Conservation (phyloP, 1,139 yeast species). For the Geotrichum fermentans region DNA sequence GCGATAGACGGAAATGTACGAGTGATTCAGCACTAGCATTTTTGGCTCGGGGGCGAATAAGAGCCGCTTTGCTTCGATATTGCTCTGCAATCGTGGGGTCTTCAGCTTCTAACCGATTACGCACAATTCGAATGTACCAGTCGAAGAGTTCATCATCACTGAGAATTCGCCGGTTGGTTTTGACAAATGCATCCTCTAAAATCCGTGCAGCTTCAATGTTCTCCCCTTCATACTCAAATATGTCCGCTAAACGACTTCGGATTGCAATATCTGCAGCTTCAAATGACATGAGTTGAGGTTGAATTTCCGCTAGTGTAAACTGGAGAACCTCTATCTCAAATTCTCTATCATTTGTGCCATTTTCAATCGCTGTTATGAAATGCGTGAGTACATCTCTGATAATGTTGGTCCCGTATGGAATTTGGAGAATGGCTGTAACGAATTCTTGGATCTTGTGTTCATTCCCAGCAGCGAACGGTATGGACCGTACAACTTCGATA, state of each 20-base stretch:
- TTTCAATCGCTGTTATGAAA: neutral
- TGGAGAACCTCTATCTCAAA: slow-evolving; percentile 21
- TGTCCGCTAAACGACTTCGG: slow-evolving; percentile 31
- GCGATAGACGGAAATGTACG: slow-evolving; percentile 34
- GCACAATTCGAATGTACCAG: slow-evolving; percentile 32
- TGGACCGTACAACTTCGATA: neutral
- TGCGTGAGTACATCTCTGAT: slow-evolving; percentile 15
- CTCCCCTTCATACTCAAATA: slow-evolving; percentile 29
- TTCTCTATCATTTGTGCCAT: neutral
- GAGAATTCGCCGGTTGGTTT: slow-evolving; percentile 26
- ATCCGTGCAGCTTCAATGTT: slow-evolving; percentile 31
- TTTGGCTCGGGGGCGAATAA: slow-evolving; percentile 26
- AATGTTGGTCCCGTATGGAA: slow-evolving; percentile 19
- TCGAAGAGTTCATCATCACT: slow-evolving; percentile 31
- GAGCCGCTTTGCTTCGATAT: slow-evolving; percentile 33
- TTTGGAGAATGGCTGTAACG: slow-evolving; percentile 13
- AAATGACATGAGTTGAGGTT: slow-evolving; percentile 28
- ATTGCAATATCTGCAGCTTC: slow-evolving; percentile 32
- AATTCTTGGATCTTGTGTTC: slow-evolving; percentile 4
- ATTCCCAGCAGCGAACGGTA: neutral
- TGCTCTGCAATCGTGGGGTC: slow-evolving; percentile 36
- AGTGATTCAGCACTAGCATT: slow-evolving; percentile 23
- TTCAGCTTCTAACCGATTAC: slow-evolving; percentile 34
- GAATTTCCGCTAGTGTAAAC: slow-evolving; percentile 21
- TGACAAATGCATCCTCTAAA: slow-evolving; percentile 30